Percentiles rank a stretch among this genome's conserved stretches.
These are phyloP conservation scores for Argentina anserina DNA, from an alignment of 306 rosid genomes.

Conservation along the genomic window DNA sequence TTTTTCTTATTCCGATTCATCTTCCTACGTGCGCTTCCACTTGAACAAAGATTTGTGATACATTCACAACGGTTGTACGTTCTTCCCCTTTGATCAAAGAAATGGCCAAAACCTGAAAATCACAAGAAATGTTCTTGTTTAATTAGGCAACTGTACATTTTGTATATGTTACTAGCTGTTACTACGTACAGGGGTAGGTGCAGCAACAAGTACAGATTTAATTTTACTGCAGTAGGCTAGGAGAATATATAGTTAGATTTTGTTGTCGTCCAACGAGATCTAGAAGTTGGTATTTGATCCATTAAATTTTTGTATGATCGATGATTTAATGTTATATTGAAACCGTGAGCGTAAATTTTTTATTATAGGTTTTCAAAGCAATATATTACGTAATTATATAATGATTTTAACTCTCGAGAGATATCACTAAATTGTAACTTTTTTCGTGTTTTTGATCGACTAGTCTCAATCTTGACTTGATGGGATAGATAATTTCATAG, in stretches of 20 bases:
- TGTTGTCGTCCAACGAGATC: conserved; percentile 28
- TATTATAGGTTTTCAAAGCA: too few species aligned
- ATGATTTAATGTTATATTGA: too few species aligned
- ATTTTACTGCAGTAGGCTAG: neutral
- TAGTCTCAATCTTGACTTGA: conserved; percentile 7
- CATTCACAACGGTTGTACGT: neutral
- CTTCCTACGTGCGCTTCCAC: neutral
- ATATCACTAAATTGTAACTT: neutral
- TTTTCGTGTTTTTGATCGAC: neutral
- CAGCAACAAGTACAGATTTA: too few species aligned
- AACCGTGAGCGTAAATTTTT: too few species aligned
- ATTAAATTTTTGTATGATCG: too few species aligned
- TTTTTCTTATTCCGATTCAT: too few species aligned
- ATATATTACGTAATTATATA: neutral
- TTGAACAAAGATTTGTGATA: neutral
- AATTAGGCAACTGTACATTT: neutral
- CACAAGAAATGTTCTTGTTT: neutral
- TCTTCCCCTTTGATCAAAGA: too few species aligned
- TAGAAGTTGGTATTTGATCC: neutral
- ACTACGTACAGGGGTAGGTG: too few species aligned
- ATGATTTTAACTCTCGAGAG: neutral
- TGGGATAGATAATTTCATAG: neutral
- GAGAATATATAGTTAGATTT: conserved; percentile 18
- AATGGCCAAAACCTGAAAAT: neutral
- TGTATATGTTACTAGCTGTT: neutral